Percentiles rank a stretch among this genome's conserved stretches.
Conservation (phyloP, 768 basidiomycete genomes). For the Tricholoma matsutake region DNA sequence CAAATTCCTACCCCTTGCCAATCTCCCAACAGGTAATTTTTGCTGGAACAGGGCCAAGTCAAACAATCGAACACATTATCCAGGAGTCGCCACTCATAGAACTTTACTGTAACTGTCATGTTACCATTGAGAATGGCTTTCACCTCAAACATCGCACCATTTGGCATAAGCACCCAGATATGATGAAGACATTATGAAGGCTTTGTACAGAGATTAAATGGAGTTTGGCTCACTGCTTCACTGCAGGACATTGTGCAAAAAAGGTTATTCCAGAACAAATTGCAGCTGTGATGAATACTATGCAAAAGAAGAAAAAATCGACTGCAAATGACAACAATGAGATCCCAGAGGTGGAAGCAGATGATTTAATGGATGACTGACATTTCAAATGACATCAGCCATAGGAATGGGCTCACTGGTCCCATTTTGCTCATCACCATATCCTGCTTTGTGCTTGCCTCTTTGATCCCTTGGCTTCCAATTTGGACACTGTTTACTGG, state of each 20-base stretch:
- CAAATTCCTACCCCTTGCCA: background rate
- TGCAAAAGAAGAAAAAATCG: background rate
- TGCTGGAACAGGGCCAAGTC: slow-evolving; percentile 12
- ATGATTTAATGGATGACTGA: background rate
- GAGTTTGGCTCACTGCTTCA: background rate
- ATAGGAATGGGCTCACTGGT: background rate
- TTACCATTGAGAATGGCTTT: slow-evolving; percentile 6
- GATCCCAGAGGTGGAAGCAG: background rate
- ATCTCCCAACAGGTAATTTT: slow-evolving; percentile 3
- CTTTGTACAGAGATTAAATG: background rate
- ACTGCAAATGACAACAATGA: background rate
- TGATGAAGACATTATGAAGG: slow-evolving; percentile 22
- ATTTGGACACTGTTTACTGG: background rate
- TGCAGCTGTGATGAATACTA: slow-evolving; percentile 3
- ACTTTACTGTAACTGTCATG: slow-evolving; percentile 18
- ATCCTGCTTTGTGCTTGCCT: background rate
- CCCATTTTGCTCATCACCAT: background rate
- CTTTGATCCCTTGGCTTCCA: background rate
- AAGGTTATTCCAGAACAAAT: slow-evolving; percentile 10
- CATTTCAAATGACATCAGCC: background rate
- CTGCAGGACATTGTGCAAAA: background rate
- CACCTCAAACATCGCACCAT: slow-evolving; percentile 16
- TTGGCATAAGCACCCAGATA: slow-evolving; percentile 21
- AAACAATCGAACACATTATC: slow-evolving; percentile 10
- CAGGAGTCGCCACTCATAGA: slow-evolving; percentile 25